phyloP scores from a whole-genome alignment of 164 flowering plant species.

The Piper longum region DNA sequence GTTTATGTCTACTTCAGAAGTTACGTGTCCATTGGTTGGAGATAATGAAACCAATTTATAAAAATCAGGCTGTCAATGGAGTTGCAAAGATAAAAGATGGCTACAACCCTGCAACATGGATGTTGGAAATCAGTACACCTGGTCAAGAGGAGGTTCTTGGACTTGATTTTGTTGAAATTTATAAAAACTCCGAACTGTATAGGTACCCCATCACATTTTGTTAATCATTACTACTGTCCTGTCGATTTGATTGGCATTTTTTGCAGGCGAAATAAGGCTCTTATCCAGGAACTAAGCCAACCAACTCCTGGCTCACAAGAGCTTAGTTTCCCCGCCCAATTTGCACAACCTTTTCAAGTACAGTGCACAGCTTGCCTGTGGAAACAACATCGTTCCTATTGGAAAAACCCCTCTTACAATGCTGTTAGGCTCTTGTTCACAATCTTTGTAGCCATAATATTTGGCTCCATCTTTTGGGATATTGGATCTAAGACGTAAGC shows the following conservation, averaged over 20 bases:
- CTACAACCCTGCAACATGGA: constrained; percentile 42
- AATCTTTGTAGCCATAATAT: constrained; percentile 14
- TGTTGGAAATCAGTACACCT: constrained; percentile 24
- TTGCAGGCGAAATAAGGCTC: constrained; percentile 33
- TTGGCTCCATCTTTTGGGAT: constrained; percentile 29
- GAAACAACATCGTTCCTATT: constrained; percentile 30
- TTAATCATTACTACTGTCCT: neutral
- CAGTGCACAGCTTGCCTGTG: constrained; percentile 33
- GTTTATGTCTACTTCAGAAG: neutral
- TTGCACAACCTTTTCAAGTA: constrained; percentile 14
- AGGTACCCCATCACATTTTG: constrained; percentile 5
- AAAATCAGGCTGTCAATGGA: constrained; percentile 22
- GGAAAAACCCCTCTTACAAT: constrained; percentile 27
- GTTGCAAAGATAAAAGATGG: constrained; percentile 24
- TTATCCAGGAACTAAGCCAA: constrained; percentile 19
- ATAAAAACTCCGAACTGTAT: constrained; percentile 24
- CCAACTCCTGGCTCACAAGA: constrained; percentile 24
- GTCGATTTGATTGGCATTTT: neutral
- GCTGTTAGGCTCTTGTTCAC: constrained; percentile 23
- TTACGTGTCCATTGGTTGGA: neutral
- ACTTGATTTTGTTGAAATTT: constrained; percentile 16
- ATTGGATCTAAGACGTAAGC: constrained; percentile 20
- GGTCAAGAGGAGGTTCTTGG: constrained; percentile 24
- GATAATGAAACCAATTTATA: neutral
- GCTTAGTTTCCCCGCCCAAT: constrained; percentile 19